These are phyloP conservation scores for Withania somnifera DNA, from an alignment of 305 asterid genomes.

Conservation along the genomic window DNA sequence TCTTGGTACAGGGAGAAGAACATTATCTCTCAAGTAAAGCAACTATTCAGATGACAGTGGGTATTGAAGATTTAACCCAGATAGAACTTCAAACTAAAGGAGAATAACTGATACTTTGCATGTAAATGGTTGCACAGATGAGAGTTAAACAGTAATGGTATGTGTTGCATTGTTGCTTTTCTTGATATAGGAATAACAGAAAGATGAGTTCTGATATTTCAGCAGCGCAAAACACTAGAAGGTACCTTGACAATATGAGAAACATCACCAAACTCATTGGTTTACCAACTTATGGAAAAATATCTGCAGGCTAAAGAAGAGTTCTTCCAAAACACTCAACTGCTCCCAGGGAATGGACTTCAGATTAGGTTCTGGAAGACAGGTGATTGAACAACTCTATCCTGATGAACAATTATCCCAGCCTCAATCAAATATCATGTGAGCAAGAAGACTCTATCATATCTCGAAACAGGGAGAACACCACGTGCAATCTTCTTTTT, in stretches of 20 bases:
- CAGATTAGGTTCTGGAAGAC: too few species aligned
- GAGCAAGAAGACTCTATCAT: too few species aligned
- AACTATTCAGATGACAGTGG: neutral
- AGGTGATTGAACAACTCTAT: too few species aligned
- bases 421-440: too few species aligned
- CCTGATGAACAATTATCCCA: too few species aligned
- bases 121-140: neutral
- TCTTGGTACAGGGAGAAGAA: neutral
- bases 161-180: neutral
- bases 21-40: neutral
- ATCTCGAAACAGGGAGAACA: too few species aligned
- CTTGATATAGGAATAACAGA: neutral
- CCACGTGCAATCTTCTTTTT: neutral
- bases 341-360: too few species aligned
- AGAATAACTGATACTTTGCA: neutral
- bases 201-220: neutral
- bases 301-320: too few species aligned
- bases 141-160: neutral
- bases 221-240: slow-evolving; percentile 29
- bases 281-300: too few species aligned
- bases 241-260: neutral
- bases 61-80: neutral
- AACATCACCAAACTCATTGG: neutral
- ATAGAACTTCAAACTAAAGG: neutral
- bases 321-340: too few species aligned